Evolutionary conservation across 768 basidiomycete species (phyloP).

Genomic region (Mycena galericulata): DNA sequence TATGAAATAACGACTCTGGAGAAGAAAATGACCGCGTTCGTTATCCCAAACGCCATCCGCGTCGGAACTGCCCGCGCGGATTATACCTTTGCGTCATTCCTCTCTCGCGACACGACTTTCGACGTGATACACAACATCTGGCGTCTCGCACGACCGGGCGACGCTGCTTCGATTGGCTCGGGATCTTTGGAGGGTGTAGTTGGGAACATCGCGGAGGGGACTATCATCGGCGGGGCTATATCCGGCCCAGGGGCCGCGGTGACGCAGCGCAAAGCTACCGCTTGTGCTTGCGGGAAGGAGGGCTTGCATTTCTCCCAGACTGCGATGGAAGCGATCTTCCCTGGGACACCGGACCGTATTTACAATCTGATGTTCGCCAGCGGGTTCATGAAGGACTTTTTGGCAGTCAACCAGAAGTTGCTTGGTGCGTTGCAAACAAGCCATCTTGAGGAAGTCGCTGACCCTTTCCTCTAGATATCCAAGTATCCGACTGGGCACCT

Average conservation of each 20-base stretch:
- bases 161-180: slow-evolving; percentile 51
- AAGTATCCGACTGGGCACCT: slow-evolving; percentile 96
- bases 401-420: slow-evolving; percentile 90
- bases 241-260: slow-evolving; percentile 22
- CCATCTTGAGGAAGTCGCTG: too few relatives aligned
- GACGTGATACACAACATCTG: slow-evolving; percentile 98
- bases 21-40: slow-evolving; percentile 98
- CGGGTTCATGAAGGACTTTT: slow-evolving; percentile 95
- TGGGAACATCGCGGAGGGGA: slow-evolving; percentile 37
- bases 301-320: slow-evolving; percentile 78
- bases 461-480: slow-evolving; percentile 73
- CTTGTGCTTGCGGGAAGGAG: slow-evolving; percentile 79
- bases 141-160: slow-evolving; percentile 87
- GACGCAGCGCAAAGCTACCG: slow-evolving; percentile 65
- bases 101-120: slow-evolving; percentile 94
- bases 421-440: slow-evolving; percentile 72
- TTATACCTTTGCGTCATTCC: slow-evolving; percentile 96
- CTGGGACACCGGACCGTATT: slow-evolving; percentile 94
- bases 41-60: slow-evolving; percentile 96
- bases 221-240: slow-evolving; percentile 28
- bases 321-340: slow-evolving; percentile 83
- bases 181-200: slow-evolving; percentile 49
- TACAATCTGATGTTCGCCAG: slow-evolving; percentile 97
- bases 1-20: slow-evolving; percentile 88
- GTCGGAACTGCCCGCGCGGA: slow-evolving; percentile 86